These are phyloP conservation scores for Lippia alba DNA, from an alignment of 305 asterid species.

Conservation along the genomic window DNA sequence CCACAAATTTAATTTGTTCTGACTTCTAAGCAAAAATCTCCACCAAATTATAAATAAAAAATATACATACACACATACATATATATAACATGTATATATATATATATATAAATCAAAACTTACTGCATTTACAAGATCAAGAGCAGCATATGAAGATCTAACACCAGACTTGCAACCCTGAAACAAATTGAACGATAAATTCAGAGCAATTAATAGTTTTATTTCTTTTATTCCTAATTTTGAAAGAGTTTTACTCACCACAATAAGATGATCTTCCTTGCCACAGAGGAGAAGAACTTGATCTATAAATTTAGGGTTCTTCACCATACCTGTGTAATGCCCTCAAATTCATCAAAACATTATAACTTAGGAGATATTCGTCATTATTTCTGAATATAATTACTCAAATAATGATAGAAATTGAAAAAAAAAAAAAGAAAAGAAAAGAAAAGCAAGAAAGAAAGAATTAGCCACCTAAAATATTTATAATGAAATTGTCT, in stretches of 20 bases:
- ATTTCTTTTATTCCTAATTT: neutral
- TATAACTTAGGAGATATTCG: no score
- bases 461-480: neutral
- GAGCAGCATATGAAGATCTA: constrained; percentile 65
- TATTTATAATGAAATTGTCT: no score
- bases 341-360: no score
- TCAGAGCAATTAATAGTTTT: no score
- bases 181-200: neutral
- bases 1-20: no score
- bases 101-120: constrained; percentile 36
- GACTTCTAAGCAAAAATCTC: neutral
- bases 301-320: constrained; percentile 67
- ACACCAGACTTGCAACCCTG: constrained; percentile 88
- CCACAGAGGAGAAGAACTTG: constrained; percentile 50
- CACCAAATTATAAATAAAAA: neutral
- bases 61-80: no score
- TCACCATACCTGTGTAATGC: constrained; percentile 71
- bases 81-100: no score
- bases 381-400: no score
- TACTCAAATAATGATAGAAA: no score
- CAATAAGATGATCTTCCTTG: constrained; percentile 64
- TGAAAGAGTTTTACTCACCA: constrained; percentile 58
- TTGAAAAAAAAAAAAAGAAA: no score
- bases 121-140: constrained; percentile 72
- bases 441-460: no score